These are phyloP conservation scores for Dendrothele bispora DNA, from an alignment of 768 basidiomycete genomes.

Conservation along the genomic window DNA sequence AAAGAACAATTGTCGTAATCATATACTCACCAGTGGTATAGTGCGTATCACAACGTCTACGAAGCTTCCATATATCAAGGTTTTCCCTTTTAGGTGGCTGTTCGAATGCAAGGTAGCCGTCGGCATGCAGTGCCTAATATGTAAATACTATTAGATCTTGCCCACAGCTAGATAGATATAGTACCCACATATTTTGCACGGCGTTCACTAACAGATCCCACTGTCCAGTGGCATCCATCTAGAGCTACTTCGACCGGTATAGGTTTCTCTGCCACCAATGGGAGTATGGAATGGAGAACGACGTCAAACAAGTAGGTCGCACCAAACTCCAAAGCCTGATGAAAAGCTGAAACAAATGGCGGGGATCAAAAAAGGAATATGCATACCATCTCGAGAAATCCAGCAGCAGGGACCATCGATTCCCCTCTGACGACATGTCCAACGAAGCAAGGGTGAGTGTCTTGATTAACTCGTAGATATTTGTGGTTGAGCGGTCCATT, in stretches of 20 bases:
- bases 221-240: conserved; percentile 24
- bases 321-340: conserved; percentile 8
- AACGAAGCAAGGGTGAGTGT: conserved; percentile 35
- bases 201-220: conserved; percentile 16
- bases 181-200: no score
- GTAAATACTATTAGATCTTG: no score
- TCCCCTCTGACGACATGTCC: conserved; percentile 42
- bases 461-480: conserved; percentile 6
- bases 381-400: conserved; percentile 32
- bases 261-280: conserved; percentile 17
- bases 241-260: conserved; percentile 14
- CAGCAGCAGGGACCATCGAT: conserved; percentile 40
- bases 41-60: neutral
- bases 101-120: conserved; percentile 21
- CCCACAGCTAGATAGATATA: no score
- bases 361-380: no score
- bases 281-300: conserved; percentile 17
- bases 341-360: neutral
- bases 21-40: neutral
- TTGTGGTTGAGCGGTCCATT: conserved; percentile 20
- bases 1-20: no score
- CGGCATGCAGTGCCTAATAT: conserved; percentile 22
- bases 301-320: conserved; percentile 20
- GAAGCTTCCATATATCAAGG: conserved; percentile 2
- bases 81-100: no score